Evolutionary conservation across 2,329 filamentous ascomycete genomes (phyloP).

Genomic region (Alternaria infectoria): DNA sequence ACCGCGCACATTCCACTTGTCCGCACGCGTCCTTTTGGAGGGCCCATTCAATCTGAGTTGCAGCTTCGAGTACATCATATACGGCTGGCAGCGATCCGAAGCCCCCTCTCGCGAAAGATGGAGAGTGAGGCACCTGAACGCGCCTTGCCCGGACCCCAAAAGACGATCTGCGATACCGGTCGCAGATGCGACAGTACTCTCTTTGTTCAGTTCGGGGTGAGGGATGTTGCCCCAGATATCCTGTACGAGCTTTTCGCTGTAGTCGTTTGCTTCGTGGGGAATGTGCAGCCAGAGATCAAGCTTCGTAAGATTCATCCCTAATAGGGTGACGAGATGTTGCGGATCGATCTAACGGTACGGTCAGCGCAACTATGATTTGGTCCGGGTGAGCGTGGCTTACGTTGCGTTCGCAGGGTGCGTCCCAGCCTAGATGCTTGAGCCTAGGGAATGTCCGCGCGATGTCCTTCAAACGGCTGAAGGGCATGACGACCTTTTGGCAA

Average conservation of each 20-base stretch:
- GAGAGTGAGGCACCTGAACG: background rate
- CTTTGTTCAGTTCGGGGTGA: background rate
- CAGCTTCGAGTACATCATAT: background rate
- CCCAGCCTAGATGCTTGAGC: background rate
- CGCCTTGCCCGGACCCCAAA: background rate
- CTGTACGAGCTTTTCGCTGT: background rate
- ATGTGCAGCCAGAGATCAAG: background rate
- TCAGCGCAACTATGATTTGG: background rate
- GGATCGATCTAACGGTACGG: background rate
- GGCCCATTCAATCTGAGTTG: background rate
- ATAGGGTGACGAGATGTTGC: background rate
- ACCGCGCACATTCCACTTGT: background rate
- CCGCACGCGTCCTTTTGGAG: background rate
- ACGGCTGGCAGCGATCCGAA: background rate
- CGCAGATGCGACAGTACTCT: background rate
- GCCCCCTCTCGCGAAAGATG: background rate
- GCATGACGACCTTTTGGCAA: background rate
- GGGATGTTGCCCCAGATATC: background rate
- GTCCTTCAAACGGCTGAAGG: background rate
- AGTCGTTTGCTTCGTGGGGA: background rate
- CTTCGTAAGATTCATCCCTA: background rate
- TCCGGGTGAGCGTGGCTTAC: background rate
- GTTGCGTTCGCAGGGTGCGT: background rate
- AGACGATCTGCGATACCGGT: background rate
- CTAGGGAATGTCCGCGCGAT: background rate